phyloP scores from a whole-genome alignment of 2,329 filamentous ascomycete species.

The Ophiostoma himal-ulmi region DNA sequence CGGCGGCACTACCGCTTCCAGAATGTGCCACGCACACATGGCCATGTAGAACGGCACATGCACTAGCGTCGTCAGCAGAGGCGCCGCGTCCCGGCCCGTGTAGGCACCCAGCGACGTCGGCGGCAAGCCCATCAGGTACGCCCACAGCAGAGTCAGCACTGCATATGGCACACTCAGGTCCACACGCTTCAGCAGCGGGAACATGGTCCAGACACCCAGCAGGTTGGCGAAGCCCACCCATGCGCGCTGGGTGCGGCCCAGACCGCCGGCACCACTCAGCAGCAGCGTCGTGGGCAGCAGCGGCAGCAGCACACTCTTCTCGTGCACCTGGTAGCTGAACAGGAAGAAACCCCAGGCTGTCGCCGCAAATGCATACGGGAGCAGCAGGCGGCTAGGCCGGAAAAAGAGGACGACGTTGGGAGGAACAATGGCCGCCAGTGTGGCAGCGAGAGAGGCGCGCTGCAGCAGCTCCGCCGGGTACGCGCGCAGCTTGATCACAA shows the following conservation, averaged over 20 bases:
- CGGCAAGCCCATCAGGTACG: constrained; percentile 81
- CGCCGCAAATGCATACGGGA: constrained; percentile 74
- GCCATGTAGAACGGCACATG: constrained; percentile 70
- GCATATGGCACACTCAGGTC: constrained; percentile 78
- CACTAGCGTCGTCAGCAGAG: constrained; percentile 57
- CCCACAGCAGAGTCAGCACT: constrained; percentile 81
- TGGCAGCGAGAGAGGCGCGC: constrained; percentile 66
- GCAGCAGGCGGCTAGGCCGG: constrained; percentile 66
- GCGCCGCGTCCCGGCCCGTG: constrained; percentile 44
- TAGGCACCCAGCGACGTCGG: constrained; percentile 68
- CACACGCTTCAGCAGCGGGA: constrained; percentile 79
- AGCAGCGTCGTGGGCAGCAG: constrained; percentile 89
- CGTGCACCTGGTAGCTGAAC: constrained; percentile 96
- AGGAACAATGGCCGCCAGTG: constrained; percentile 68
- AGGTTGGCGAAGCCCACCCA: constrained; percentile 98
- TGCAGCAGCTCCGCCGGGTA: constrained; percentile 70
- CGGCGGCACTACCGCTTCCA: constrained; percentile 62
- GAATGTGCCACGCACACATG: constrained; percentile 77
- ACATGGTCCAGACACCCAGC: constrained; percentile 87
- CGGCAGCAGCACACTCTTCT: constrained; percentile 92
- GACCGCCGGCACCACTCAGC: constrained; percentile 68
- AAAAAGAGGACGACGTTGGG: constrained; percentile 75
- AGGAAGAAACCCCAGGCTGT: constrained; percentile 97
- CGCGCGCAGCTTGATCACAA: constrained; percentile 76
- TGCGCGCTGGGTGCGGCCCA: constrained; percentile 68